phyloP scores from a whole-genome alignment of 192 early-diverging fungal species.

The Mortierella antarctica region DNA sequence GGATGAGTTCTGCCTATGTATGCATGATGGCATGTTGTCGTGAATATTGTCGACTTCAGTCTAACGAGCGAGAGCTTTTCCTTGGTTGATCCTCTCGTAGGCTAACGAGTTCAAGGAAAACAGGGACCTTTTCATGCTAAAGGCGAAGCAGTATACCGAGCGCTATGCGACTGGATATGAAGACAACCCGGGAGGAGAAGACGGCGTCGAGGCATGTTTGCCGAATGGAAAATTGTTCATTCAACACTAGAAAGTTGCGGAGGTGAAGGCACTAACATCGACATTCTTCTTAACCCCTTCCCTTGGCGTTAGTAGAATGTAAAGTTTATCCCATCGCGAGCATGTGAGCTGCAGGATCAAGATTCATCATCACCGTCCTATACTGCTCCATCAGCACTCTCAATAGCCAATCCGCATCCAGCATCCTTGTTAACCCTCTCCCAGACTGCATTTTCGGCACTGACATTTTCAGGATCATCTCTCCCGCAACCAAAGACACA shows the following conservation, averaged over 20 bases:
- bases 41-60: neutral
- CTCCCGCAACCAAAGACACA: too few relatives aligned
- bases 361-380: neutral
- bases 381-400: neutral
- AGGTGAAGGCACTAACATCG: too few relatives aligned
- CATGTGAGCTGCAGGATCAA: neutral
- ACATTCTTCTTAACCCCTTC: too few relatives aligned
- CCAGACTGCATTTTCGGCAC: too few relatives aligned
- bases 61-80: too few relatives aligned
- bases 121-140: constrained; percentile 51
- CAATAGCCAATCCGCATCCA: too few relatives aligned
- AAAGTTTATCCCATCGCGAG: neutral
- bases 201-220: constrained; percentile 9
- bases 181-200: neutral
- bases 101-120: constrained; percentile 65
- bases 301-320: too few relatives aligned
- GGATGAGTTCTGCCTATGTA: neutral
- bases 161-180: constrained; percentile 45
- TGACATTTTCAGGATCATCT: neutral
- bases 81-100: constrained; percentile 27
- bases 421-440: too few relatives aligned
- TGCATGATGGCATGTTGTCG: neutral
- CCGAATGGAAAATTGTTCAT: too few relatives aligned
- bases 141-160: constrained; percentile 55
- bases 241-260: too few relatives aligned